These are phyloP conservation scores for Phaseolus coccineus DNA, from an alignment of 331 rosid genomes.

Conservation along the genomic window DNA sequence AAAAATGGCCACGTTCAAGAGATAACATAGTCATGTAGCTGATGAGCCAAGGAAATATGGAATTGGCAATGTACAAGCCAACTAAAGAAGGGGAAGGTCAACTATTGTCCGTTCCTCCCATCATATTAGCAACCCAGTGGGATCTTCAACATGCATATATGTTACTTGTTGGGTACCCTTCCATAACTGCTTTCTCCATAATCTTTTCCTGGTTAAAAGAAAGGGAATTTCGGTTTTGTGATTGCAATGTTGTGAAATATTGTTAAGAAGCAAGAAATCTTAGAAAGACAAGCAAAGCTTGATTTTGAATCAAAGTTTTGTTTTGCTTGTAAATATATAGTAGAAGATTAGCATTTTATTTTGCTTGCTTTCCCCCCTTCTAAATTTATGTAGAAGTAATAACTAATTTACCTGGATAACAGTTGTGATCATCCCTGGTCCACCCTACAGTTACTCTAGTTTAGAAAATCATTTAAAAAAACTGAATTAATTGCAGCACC, in stretches of 20 bases:
- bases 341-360: not conserved
- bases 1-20: constrained; percentile 11
- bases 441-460: constrained; percentile 56
- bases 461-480: constrained; percentile 20
- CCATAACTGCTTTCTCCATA: constrained; percentile 64
- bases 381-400: constrained; percentile 6
- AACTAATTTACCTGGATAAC: constrained; percentile 62
- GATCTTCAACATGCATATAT: constrained; percentile 50
- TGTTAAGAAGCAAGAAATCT: constrained; percentile 20
- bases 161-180: constrained; percentile 60
- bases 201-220: constrained; percentile 67
- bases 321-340: not conserved
- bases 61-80: not conserved
- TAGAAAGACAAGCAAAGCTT: not conserved
- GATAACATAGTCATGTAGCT: constrained; percentile 1
- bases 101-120: constrained; percentile 5
- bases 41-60: constrained; percentile 24
- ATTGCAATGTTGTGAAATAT: constrained; percentile 10
- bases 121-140: not conserved
- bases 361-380: not conserved
- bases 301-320: constrained; percentile 4
- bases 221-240: constrained; percentile 12
- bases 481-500: constrained; percentile 30
- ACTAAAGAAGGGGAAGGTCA: constrained; percentile 4
- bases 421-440: constrained; percentile 79